Evolutionary conservation across 2,329 filamentous ascomycete species (phyloP).

Genomic region (Paecilomyces niveus): DNA sequence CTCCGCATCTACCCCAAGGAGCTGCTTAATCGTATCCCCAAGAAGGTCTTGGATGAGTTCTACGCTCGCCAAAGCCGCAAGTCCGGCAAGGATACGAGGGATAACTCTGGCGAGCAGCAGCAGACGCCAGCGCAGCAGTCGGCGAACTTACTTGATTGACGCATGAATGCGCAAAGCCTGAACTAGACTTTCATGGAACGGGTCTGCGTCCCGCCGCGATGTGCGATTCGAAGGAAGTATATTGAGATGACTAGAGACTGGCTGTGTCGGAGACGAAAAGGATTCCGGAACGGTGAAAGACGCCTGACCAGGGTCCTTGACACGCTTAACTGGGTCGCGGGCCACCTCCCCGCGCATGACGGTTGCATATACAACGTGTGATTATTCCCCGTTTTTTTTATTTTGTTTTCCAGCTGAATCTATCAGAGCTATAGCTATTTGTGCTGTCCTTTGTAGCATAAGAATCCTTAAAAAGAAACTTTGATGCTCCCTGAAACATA

Average conservation of each 20-base stretch:
- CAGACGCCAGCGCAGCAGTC: constrained; percentile 19
- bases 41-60: constrained; percentile 75
- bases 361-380: background rate
- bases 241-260: background rate
- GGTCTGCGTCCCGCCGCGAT: background rate
- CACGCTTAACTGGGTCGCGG: background rate
- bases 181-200: background rate
- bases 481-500: background rate
- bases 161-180: constrained; percentile 16
- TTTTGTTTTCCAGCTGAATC: background rate
- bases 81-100: constrained; percentile 38
- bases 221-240: background rate
- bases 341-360: background rate
- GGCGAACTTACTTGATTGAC: constrained; percentile 37
- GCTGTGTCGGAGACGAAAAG: background rate
- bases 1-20: constrained; percentile 98
- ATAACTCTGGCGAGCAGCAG: constrained; percentile 29
- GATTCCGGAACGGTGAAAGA: background rate
- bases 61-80: constrained; percentile 55
- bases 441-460: background rate
- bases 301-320: background rate
- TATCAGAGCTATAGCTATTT: background rate
- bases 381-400: background rate
- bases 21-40: constrained; percentile 86
- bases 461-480: background rate